phyloP scores from a whole-genome alignment of 441 rosid species.

The Lepidium campestre region DNA sequence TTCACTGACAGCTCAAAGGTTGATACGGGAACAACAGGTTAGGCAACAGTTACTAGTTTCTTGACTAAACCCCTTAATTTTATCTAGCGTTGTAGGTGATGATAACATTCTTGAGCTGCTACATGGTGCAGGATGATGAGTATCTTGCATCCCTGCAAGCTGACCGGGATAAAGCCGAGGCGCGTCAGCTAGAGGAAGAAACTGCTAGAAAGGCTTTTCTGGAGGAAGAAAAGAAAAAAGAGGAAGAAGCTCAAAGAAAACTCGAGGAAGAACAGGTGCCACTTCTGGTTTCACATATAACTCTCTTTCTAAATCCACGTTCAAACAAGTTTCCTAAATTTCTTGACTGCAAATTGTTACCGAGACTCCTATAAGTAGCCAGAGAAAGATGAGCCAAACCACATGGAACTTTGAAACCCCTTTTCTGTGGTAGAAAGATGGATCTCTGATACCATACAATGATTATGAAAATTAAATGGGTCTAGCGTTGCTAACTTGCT shows the following conservation, averaged over 20 bases:
- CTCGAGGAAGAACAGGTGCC: conserved; percentile 84
- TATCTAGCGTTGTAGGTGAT: not conserved
- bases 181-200: conserved; percentile 66
- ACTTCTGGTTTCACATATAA: not conserved
- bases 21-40: conserved; percentile 98
- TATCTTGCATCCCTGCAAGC: conserved; percentile 93
- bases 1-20: conserved; percentile 84
- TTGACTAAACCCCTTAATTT: not conserved
- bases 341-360: not conserved
- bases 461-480: not conserved
- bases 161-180: conserved; percentile 91
- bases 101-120: not conserved
- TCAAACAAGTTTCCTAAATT: not conserved
- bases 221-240: conserved; percentile 64
- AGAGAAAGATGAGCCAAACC: not conserved
- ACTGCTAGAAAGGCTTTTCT: conserved; percentile 69
- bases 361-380: not conserved
- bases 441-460: not conserved
- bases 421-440: not conserved
- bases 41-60: conserved; percentile 1
- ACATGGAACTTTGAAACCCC: not conserved
- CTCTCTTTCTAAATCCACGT: not conserved
- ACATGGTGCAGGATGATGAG: conserved; percentile 75
- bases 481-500: not conserved
- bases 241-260: conserved; percentile 69